Evolutionary conservation across 2,329 filamentous ascomycete genomes (phyloP).

Genomic region (Elsinoe necatrix): DNA sequence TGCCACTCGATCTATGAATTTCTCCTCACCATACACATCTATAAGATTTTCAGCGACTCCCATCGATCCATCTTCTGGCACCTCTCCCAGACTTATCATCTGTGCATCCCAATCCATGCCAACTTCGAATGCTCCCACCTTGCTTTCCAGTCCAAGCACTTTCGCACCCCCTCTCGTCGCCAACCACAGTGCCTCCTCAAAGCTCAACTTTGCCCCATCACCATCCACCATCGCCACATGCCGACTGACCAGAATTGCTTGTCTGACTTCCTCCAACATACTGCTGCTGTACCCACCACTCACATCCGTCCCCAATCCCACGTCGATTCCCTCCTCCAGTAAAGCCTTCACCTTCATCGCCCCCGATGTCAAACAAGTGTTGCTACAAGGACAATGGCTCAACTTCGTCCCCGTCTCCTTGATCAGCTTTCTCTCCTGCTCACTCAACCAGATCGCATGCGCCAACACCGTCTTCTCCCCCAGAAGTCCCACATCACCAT

Average conservation of each 20-base stretch:
- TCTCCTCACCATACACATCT: constrained; percentile 86
- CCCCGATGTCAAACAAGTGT: constrained; percentile 73
- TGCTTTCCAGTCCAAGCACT: constrained; percentile 64
- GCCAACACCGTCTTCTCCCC: constrained; percentile 69
- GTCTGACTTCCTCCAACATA: constrained; percentile 73
- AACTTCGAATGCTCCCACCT: constrained; percentile 71
- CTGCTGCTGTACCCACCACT: constrained; percentile 77
- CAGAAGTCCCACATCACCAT: constrained; percentile 64
- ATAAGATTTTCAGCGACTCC: constrained; percentile 52
- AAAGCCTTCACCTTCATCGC: constrained; percentile 66
- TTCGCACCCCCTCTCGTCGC: constrained; percentile 80
- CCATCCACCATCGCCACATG: constrained; percentile 52
- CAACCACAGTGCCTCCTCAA: constrained; percentile 78
- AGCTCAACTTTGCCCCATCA: constrained; percentile 57
- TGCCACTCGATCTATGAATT: constrained; percentile 73
- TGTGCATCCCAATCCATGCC: constrained; percentile 91
- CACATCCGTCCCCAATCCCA: constrained; percentile 87
- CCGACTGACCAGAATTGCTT: constrained; percentile 70
- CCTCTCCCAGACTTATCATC: constrained; percentile 36
- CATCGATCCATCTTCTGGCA: constrained; percentile 24
- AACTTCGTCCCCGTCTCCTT: constrained; percentile 56
- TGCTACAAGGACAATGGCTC: constrained; percentile 80
- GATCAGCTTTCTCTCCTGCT: constrained; percentile 59
- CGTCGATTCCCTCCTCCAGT: constrained; percentile 63
- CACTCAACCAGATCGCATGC: constrained; percentile 69